Evolutionary conservation across 1,284 basidiomycete species (phyloP).

Genomic region (Trichosporon coremiiforme): DNA sequence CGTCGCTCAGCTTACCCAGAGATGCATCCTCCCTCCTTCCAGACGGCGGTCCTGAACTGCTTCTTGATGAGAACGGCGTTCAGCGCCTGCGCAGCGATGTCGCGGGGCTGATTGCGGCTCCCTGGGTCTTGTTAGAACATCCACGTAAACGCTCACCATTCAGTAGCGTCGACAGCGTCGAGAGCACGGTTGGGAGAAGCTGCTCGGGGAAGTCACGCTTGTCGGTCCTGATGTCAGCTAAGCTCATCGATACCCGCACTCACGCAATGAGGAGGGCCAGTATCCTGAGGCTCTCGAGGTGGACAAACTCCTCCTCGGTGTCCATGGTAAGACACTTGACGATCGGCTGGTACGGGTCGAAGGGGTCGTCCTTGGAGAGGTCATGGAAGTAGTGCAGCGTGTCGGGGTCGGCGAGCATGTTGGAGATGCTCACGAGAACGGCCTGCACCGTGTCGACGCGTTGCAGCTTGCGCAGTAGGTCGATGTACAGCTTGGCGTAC

Average conservation of each 20-base stretch:
- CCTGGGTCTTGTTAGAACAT: conserved; percentile 22
- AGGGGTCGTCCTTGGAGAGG: conserved; percentile 58
- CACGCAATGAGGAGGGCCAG: conserved; percentile 80
- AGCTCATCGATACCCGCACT: too few species aligned
- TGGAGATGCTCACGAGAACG: conserved; percentile 85
- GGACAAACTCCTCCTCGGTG: conserved; percentile 78
- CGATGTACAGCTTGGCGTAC: conserved; percentile 87
- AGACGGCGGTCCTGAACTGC: conserved; percentile 66
- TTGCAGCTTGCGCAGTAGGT: conserved; percentile 87
- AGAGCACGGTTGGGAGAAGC: conserved; percentile 69
- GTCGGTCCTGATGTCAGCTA: conserved; percentile 46
- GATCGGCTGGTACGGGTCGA: conserved; percentile 80
- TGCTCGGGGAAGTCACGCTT: conserved; percentile 59
- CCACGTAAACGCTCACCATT: conserved; percentile 60
- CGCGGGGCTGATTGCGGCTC: conserved; percentile 64
- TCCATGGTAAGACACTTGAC: conserved; percentile 81
- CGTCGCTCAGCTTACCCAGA: conserved; percentile 54
- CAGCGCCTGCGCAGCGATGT: conserved; percentile 86
- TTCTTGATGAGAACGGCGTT: conserved; percentile 80
- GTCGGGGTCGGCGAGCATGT: conserved; percentile 67
- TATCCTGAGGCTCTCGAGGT: conserved; percentile 85
- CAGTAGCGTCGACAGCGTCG: conserved; percentile 66
- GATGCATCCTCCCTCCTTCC: conserved; percentile 56
- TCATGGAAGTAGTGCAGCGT: conserved; percentile 66
- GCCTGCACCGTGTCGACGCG: conserved; percentile 92